Evolutionary conservation across 805 yeast genomes (phyloP), one percentile per base, ranked within the genome.

Genomic region (Hanseniaspora valbyensis): DNA sequence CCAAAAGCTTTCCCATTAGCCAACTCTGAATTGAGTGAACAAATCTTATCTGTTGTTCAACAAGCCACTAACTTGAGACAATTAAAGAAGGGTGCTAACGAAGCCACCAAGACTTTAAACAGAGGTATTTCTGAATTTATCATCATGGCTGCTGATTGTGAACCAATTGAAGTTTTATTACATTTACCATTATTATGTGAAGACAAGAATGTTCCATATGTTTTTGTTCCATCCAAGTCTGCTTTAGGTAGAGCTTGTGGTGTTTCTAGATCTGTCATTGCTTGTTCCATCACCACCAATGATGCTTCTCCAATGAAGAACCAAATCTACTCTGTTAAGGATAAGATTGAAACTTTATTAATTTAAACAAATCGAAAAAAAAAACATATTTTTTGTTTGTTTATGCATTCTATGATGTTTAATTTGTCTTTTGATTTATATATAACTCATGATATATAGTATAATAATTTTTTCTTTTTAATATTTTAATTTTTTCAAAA

Each of bases 201-300:
- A 75, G 99, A 92, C 74, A 92, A 92, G 79, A 92, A 92, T 76
- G 98, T 92, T 59, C 96, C 98, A 57, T 92, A 92, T 76, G 97
- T 92, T 57, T 92, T 92, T 61, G 97, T 92, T 59, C 96, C 99
- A 60, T 88, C 96, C 61, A 90, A 92, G 78, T 81, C 92, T 66
- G 98, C 98, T 57, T 77, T 92, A 63, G 99, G 99, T 70, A 86
- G 99, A 77, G 97, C 98, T 64, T 92, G 98, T 76, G 99, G 99
- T 75, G 98, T 92, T 57, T 87, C 97, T 52, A 85, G 99, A 79
- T 96, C 97, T 59, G 99, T 92, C 54, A 90, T 92, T 68, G 95
- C 98, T 66, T 96, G 96, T 57, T 83, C 95, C 56, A 92, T 92
- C 67, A 92, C 99, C 68, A 80, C 97, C 59, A 92, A 92, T 74